Base-by-base conservation (phyloP, 768 basidiomycete genomes). In the Trichaptum fuscoviolaceum region DNA sequence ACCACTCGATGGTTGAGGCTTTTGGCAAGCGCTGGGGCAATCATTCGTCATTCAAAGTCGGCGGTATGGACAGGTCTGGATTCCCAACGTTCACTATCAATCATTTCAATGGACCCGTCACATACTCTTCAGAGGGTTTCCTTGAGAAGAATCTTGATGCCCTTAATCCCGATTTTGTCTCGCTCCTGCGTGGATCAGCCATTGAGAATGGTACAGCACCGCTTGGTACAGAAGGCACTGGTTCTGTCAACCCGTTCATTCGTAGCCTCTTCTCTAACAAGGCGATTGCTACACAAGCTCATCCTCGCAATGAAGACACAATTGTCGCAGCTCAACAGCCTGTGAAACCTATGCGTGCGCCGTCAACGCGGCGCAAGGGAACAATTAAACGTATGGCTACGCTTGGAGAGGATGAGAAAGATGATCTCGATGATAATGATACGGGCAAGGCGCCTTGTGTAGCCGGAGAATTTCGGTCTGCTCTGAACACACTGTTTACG, bases 11-110 rank as follows among this genome's bases (percentile, higher is more conserved):
- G 94, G 87, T 96, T 9, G 95, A 97, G 71, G 93, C 96, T 0
- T 94, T 98, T 73, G 82, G 85, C 61, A 99, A 98, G 77, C 86
- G 96, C 0, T 98, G 95, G 93, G 92, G 88, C 7, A 96, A 93
- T 71, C 96, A 99, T 73, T 84, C 91, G 0, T 90, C 90, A 0
- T 98, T 98, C 87, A 96, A 96, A 77, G 76, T 90, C 0, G 92
- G 93, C 12, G 78, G 82, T 0, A 78, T 86, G 26, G 92, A 93
- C 71, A 84, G 93, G 9, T 86, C 87, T 0, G 93, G 95, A 5
- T 89, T 82, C 74, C 89, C 91, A 0, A 89, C 92, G 0, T 99
- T 99, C 77, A 96, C 92, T 0, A 83, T 99, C 76, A 91, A 87
- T 73, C 97, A 99, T 74, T 99, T 85, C 77, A 92, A 91, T 66